A percentile compares a stretch with the other conserved stretches of the same genome.
These are phyloP conservation scores for Ligustrum vulgare DNA, from an alignment of 257 asterid species.

Conservation along the genomic window DNA sequence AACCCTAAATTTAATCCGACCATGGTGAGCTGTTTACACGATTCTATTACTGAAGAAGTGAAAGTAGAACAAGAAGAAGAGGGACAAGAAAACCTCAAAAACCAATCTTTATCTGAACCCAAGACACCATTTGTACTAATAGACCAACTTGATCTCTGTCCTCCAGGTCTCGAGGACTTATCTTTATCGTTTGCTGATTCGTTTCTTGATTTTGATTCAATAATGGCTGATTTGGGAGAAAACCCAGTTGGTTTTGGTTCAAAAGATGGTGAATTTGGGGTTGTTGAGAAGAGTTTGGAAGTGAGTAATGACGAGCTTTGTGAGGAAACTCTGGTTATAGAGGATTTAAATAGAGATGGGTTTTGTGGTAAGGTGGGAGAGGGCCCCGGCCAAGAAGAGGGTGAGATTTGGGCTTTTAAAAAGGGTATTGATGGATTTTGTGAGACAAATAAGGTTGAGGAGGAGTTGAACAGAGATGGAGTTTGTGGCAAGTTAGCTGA, in stretches of 20 bases:
- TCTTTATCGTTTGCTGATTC: slow-evolving; percentile 47
- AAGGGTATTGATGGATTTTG: slow-evolving; percentile 6
- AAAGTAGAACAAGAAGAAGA: slow-evolving; percentile 10
- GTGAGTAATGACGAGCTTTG: slow-evolving; percentile 15
- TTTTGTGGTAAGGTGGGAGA: slow-evolving; percentile 15
- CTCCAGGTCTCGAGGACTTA: slow-evolving; percentile 45
- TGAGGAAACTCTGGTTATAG: slow-evolving; percentile 24
- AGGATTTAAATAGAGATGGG: slow-evolving; percentile 13
- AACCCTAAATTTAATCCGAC: slow-evolving; percentile 33
- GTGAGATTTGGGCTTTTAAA: slow-evolving; percentile 11
- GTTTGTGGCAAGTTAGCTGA: slow-evolving; percentile 20
- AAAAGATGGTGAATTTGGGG: slow-evolving; percentile 24
- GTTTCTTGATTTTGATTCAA: slow-evolving; percentile 59
- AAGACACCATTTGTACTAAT: slow-evolving; percentile 25
- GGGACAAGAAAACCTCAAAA: slow-evolving; percentile 26
- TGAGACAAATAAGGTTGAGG: slow-evolving; percentile 11
- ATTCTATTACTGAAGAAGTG: slow-evolving; percentile 36
- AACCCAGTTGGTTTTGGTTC: slow-evolving; percentile 10
- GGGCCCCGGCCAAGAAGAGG: slow-evolving; percentile 22
- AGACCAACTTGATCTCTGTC: slow-evolving; percentile 30
- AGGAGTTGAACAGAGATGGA: slow-evolving; percentile 22
- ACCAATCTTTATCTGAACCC: slow-evolving; percentile 28
- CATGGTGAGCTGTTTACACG: slow-evolving; percentile 55
- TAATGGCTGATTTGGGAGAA: slow-evolving; percentile 42
- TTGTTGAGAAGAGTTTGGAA: slow-evolving; percentile 18